These are phyloP conservation scores for Scedosporium dehoogii DNA, from an alignment of 2,329 filamentous ascomycete species.

Conservation along the genomic window DNA sequence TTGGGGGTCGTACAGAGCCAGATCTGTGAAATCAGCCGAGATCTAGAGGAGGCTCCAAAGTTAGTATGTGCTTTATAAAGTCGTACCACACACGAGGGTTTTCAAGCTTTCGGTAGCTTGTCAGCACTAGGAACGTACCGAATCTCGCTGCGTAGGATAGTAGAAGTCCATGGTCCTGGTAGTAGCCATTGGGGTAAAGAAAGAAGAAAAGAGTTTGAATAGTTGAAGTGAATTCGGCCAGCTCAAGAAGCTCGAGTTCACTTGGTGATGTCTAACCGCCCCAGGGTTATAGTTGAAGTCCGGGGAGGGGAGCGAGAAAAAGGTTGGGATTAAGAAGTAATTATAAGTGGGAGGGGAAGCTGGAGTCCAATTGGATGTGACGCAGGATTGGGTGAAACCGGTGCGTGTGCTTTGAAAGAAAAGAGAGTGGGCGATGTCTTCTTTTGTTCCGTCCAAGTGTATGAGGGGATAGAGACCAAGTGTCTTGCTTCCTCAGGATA, in stretches of 20 bases:
- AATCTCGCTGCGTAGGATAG: neutral
- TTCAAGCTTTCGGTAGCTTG: neutral
- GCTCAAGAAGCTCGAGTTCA: neutral
- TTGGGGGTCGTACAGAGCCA: constrained; percentile 12
- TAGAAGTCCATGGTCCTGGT: neutral
- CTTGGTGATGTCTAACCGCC: neutral
- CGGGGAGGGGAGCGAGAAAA: neutral
- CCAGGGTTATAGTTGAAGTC: neutral
- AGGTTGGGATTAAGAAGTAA: neutral
- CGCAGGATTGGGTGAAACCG: neutral
- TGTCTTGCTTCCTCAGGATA: too few relatives aligned
- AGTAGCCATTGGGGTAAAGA: neutral
- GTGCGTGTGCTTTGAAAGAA: neutral
- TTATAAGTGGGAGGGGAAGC: neutral
- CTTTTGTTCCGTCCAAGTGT: neutral
- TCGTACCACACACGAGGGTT: neutral
- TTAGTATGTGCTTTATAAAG: too few relatives aligned
- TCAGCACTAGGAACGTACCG: neutral
- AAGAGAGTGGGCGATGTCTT: neutral
- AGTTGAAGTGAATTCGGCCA: neutral
- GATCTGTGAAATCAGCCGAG: constrained; percentile 10
- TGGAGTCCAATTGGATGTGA: neutral
- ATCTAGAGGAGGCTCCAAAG: neutral
- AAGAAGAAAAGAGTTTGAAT: neutral
- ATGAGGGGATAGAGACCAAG: too few relatives aligned